Evolutionary conservation across 345 rosid species (phyloP).

Genomic region (Hypericum perforatum): DNA sequence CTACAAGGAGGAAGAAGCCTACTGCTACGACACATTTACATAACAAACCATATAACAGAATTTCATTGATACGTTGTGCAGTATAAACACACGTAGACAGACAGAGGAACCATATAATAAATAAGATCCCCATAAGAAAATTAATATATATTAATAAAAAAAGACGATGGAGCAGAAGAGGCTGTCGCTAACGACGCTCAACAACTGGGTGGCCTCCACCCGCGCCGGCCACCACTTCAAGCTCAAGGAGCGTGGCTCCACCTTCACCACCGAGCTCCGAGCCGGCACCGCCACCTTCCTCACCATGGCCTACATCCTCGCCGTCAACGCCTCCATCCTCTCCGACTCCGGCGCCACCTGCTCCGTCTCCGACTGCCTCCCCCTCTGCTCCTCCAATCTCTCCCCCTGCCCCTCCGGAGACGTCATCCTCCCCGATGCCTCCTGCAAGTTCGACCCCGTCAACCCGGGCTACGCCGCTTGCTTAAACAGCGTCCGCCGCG

Average conservation of each 20-base stretch:
- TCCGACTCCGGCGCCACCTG: slow-evolving; percentile 95
- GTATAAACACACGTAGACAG: no score
- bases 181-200: slow-evolving; percentile 37
- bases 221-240: slow-evolving; percentile 66
- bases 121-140: no score
- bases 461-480: slow-evolving; percentile 82
- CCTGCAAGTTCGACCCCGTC: slow-evolving; percentile 83
- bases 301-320: slow-evolving; percentile 97
- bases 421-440: slow-evolving; percentile 42
- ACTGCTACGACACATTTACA: no score
- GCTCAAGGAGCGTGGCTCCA: slow-evolving; percentile 53
- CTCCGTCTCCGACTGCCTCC: slow-evolving; percentile 73
- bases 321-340: slow-evolving; percentile 93
- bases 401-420: slow-evolving; percentile 49
- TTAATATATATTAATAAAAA: no score
- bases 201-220: slow-evolving; percentile 37
- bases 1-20: no score
- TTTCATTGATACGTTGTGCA: no score
- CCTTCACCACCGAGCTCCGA: slow-evolving; percentile 91
- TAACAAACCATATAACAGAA: no score
- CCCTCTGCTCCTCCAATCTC: slow-evolving; percentile 56
- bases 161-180: no score
- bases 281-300: slow-evolving; percentile 94
- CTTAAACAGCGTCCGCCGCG: slow-evolving; percentile 52
- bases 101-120: no score